These are phyloP conservation scores for Talaromyces sp. DNA, from an alignment of 2,329 filamentous ascomycete genomes.

Conservation along the genomic window DNA sequence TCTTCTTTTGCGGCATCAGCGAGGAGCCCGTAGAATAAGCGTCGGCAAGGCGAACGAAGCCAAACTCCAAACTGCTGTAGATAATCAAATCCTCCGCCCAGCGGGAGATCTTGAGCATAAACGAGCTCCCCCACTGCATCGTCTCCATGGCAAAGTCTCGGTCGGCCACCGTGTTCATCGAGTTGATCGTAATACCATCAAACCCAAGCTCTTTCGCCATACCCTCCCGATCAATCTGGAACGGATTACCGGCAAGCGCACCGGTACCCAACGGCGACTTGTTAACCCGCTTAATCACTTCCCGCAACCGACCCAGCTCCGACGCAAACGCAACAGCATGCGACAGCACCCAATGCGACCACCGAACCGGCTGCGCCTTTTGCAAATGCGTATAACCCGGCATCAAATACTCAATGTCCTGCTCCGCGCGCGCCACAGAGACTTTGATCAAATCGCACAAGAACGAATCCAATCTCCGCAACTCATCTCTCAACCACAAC, in stretches of 20 bases:
- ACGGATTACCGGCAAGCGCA: slow-evolving; percentile 77
- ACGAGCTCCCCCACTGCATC: slow-evolving; percentile 72
- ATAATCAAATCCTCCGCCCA: slow-evolving; percentile 86
- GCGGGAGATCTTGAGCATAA: slow-evolving; percentile 76
- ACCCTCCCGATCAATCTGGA: slow-evolving; percentile 73
- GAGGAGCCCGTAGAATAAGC: slow-evolving; percentile 75
- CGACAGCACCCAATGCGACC: slow-evolving; percentile 77
- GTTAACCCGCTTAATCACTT: slow-evolving; percentile 73
- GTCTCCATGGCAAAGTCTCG: slow-evolving; percentile 80
- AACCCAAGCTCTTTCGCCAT: slow-evolving; percentile 82
- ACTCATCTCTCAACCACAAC: slow-evolving; percentile 76
- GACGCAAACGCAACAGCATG: slow-evolving; percentile 68
- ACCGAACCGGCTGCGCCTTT: slow-evolving; percentile 75
- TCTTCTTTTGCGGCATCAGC: slow-evolving; percentile 84
- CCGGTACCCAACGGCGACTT: slow-evolving; percentile 67
- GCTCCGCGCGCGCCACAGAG: slow-evolving; percentile 65
- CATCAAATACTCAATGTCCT: slow-evolving; percentile 75
- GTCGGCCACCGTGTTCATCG: slow-evolving; percentile 71
- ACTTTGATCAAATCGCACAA: slow-evolving; percentile 69
- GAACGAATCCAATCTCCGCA: slow-evolving; percentile 66
- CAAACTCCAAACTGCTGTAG: slow-evolving; percentile 73
- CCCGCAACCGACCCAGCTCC: slow-evolving; percentile 73
- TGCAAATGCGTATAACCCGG: slow-evolving; percentile 87
- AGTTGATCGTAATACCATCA: slow-evolving; percentile 70
- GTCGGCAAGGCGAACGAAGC: slow-evolving; percentile 71